Evolutionary conservation across 176 grass and related monocot species (phyloP), one percentile per base, ranked within the genome.

Genomic region (Aegilops umbellulata): DNA sequence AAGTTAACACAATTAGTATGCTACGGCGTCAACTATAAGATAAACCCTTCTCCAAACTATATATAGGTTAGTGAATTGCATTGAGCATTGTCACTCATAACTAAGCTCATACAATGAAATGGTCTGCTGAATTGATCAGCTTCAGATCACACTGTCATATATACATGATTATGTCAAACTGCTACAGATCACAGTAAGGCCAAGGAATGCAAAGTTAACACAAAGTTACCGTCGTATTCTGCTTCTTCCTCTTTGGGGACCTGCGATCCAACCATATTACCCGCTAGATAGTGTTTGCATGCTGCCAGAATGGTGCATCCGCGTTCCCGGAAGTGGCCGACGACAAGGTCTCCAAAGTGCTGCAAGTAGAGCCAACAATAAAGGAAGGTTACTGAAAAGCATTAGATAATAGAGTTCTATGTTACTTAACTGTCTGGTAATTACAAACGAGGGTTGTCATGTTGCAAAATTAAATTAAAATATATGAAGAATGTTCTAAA

Each of bases 301-400:
- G 95, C 93, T 30, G 83, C 38, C 0, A 97, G 87, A 69, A 97
- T 97, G 22, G 16, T 88, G n/a, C 60, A 79, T 16, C 95, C 95
- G 2, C 69, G 71, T 46, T 88, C 47, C 57, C 72, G 82, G 47
- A 97, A 97, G 87, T 97, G 95, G 5, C 93, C 89, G 3, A 83
- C 76, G 17, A 97, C 85, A 49, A 95, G 92, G 80, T 97, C 93
- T 17, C 81, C 91, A 63, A 95, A 97, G 85, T 97, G 91, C 95
- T 97, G 36, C 36, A 38, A 38, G 36, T 38, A 38, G 36, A 38
- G 36, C 36, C 36, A 38, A 38, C 36, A 38, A 38, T 8, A 38
- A 38, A 38, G 36, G 36, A 38, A 38, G 36, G 36, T 38, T 38
- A 38, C 36, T 38, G 8, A 38, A 36, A 38, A 38, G 36, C 7